phyloP scores from a whole-genome alignment of 495 filamentous ascomycete species.

The Penicillium canescens region DNA sequence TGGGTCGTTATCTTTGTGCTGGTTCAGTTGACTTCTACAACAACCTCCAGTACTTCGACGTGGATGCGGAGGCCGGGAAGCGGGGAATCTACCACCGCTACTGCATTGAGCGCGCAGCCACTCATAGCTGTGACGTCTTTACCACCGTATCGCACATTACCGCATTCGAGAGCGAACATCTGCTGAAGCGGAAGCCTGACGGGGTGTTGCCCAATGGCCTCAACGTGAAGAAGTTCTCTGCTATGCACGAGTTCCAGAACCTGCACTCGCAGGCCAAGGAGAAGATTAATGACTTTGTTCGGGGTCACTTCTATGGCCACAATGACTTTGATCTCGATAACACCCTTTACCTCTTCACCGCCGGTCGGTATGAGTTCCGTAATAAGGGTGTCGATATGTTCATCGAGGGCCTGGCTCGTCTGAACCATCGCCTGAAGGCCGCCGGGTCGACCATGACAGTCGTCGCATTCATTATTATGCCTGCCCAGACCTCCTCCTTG shows the following conservation, averaged over 20 bases:
- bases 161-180: conserved; percentile 94
- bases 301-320: conserved; percentile 97
- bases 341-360: conserved; percentile 97
- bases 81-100: conserved; percentile 98
- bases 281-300: conserved; percentile 97
- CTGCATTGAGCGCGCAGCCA: conserved; percentile 92
- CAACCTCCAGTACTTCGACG: conserved; percentile 95
- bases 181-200: conserved; percentile 96
- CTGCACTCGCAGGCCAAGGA: conserved; percentile 93
- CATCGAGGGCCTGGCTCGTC: conserved; percentile 88
- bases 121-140: conserved; percentile 93
- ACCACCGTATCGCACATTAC: conserved; percentile 99
- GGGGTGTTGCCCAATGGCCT: conserved; percentile 94
- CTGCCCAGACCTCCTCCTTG: conserved; percentile 92
- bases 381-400: conserved; percentile 99
- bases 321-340: conserved; percentile 96
- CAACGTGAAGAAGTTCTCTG: conserved; percentile 98
- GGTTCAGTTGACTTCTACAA: conserved; percentile 99
- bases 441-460: conserved; percentile 88
- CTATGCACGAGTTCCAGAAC: conserved; percentile 99
- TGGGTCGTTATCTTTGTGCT: conserved; percentile 94
- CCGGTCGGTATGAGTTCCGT: conserved; percentile 93
- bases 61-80: conserved; percentile 95
- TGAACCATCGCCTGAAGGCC: conserved; percentile 89
- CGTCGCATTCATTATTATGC: conserved; percentile 99